phyloP scores from a whole-genome alignment of 2,329 filamentous ascomycete species.

The Claviceps pazoutovae region DNA sequence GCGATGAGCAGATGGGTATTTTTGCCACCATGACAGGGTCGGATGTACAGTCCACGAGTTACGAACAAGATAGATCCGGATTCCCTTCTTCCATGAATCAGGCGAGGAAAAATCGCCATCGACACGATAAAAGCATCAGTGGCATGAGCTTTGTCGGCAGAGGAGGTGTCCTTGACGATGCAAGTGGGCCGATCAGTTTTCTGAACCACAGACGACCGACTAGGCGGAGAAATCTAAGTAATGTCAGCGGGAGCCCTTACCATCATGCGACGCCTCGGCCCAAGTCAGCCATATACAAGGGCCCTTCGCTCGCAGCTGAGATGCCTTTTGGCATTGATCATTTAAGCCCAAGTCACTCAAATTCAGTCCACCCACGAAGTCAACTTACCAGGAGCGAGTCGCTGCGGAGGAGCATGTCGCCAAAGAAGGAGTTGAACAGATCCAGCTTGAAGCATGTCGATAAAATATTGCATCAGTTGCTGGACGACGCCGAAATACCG shows the following conservation, averaged over 20 bases:
- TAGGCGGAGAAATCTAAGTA: conserved; percentile 70
- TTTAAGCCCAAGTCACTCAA: conserved; percentile 12
- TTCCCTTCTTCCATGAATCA: conserved; percentile 60
- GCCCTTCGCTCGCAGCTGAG: conserved; percentile 38
- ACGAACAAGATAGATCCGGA: conserved; percentile 60
- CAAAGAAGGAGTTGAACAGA: conserved; percentile 71
- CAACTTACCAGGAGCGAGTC: conserved; percentile 65
- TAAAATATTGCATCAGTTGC: conserved; percentile 67
- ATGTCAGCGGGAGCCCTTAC: conserved; percentile 55
- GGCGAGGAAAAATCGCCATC: conserved; percentile 59
- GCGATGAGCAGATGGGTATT: conserved; percentile 80
- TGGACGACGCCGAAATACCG: conserved; percentile 62
- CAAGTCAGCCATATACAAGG: conserved; percentile 42
- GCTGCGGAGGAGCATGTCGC: conserved; percentile 59
- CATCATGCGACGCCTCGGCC: conserved; percentile 62
- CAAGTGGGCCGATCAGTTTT: conserved; percentile 38
- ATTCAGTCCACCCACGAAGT: conserved; percentile 26
- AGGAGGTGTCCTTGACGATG: conserved; percentile 46
- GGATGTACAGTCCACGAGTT: conserved; percentile 48
- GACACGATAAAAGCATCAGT: conserved; percentile 60
- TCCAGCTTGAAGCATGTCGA: conserved; percentile 82
- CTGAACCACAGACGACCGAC: conserved; percentile 46
- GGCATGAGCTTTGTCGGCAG: conserved; percentile 56
- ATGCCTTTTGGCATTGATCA: conserved; percentile 33
- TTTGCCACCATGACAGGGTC: conserved; percentile 61